A percentile compares a stretch with the other conserved stretches of the same genome.
Evolutionary conservation across 441 rosid genomes (phyloP).

Genomic region (Pelargonium cotyledonis): DNA sequence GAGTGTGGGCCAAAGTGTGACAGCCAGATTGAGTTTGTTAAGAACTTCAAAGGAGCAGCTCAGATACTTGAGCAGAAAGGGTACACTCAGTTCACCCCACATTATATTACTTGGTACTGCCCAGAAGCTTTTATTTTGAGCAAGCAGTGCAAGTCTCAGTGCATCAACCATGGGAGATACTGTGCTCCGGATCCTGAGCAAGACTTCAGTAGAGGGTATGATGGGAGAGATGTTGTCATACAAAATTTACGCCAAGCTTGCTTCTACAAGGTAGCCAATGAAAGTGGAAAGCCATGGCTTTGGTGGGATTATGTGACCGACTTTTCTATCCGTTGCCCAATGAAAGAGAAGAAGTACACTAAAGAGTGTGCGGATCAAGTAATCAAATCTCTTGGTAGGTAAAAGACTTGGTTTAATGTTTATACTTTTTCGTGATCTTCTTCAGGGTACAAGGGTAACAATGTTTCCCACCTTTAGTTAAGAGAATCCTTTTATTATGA

Average conservation of each 20-base stretch:
- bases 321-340: conserved; percentile 85
- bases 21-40: conserved; percentile 65
- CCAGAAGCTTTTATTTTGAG: conserved; percentile 62
- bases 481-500: too few relatives aligned
- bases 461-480: too few relatives aligned
- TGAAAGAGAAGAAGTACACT: conserved; percentile 68
- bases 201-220: conserved; percentile 73
- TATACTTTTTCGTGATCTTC: background rate
- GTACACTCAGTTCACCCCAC: conserved; percentile 86
- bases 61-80: conserved; percentile 87
- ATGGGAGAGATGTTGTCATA: conserved; percentile 77
- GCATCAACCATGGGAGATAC: conserved; percentile 84
- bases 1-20: conserved; percentile 90
- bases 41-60: conserved; percentile 83
- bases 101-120: conserved; percentile 85
- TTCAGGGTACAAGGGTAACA: too few relatives aligned
- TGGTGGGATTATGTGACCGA: conserved; percentile 99
- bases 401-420: background rate
- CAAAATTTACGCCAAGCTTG: conserved; percentile 84
- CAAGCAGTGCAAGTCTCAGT: conserved; percentile 75
- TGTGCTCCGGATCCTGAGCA: conserved; percentile 94
- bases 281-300: conserved; percentile 79
- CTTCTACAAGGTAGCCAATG: conserved; percentile 63
- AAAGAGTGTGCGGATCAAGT: conserved; percentile 78
- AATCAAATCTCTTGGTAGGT: conserved; percentile 69